phyloP scores from a whole-genome alignment of 2,329 filamentous ascomycete genomes.

The Alternaria angustiovoidea region DNA sequence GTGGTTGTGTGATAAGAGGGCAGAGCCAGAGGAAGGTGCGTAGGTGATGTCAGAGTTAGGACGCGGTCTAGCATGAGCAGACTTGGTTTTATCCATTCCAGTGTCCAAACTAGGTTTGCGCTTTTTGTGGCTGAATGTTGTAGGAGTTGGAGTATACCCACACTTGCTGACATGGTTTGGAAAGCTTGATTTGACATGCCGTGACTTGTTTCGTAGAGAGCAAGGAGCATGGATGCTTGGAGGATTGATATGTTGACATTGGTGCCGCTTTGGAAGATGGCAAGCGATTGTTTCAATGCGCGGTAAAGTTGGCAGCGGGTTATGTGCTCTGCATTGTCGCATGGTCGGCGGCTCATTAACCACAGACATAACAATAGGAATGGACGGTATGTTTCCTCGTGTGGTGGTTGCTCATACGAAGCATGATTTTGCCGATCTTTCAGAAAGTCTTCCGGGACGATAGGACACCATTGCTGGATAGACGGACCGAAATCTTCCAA shows the following conservation, averaged over 20 bases:
- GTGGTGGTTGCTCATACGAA: no score
- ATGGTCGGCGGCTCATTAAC: conserved; percentile 12
- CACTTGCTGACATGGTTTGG: conserved; percentile 13
- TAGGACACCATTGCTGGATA: no score
- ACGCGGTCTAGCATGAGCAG: conserved; percentile 23
- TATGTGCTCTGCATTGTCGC: conserved; percentile 7
- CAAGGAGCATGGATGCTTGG: conserved; percentile 16
- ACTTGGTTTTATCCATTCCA: conserved; percentile 17
- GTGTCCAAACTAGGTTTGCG: neutral
- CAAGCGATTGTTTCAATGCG: conserved; percentile 17
- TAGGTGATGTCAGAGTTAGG: neutral
- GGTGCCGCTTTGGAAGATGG: neutral
- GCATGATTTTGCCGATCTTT: no score
- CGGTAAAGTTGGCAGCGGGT: conserved; percentile 12
- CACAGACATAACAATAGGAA: conserved; percentile 11
- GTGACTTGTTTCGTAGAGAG: conserved; percentile 23
- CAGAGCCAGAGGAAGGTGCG: neutral
- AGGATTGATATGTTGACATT: conserved; percentile 5
- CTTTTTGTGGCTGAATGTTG: neutral
- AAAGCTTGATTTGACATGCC: conserved; percentile 15
- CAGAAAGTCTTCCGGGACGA: no score
- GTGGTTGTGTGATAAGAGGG: neutral
- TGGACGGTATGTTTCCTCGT: no score
- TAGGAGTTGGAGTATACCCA: conserved; percentile 10
- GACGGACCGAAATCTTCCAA: no score